A percentile compares a stretch with the other conserved stretches of the same genome.
Evolutionary conservation across 805 yeast species (phyloP).

Genomic region (Kodamaea lidongshanica): DNA sequence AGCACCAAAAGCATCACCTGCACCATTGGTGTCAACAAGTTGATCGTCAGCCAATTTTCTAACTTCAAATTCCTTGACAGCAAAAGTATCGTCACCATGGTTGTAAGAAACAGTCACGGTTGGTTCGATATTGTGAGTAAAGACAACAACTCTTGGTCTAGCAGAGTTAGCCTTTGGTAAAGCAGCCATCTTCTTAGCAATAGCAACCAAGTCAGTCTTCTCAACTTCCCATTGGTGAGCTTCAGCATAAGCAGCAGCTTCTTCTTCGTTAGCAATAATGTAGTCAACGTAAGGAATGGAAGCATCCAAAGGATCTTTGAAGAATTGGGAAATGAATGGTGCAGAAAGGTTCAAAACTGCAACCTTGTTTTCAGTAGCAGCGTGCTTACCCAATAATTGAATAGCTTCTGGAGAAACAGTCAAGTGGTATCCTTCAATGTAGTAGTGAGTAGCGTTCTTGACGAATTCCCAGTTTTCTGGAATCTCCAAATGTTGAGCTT

Average conservation of each 20-base stretch:
- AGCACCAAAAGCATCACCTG: constrained; percentile 97
- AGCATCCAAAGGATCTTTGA: constrained; percentile 82
- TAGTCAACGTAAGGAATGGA: constrained; percentile 83
- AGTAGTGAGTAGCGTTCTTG: constrained; percentile 72
- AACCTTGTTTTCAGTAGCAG: constrained; percentile 72
- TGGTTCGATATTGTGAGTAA: constrained; percentile 94
- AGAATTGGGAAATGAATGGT: constrained; percentile 93
- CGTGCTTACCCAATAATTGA: constrained; percentile 82
- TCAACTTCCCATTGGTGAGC: constrained; percentile 54
- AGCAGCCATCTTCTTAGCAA: constrained; percentile 78
- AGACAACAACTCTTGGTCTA: constrained; percentile 77
- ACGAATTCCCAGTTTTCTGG: constrained; percentile 88
- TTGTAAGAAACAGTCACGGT: constrained; percentile 70
- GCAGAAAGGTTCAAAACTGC: constrained; percentile 88
- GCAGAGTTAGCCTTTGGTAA: constrained; percentile 65
- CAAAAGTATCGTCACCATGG: constrained; percentile 39
- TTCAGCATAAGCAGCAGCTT: constrained; percentile 91
- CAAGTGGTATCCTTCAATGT: constrained; percentile 98
- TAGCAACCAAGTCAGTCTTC: constrained; percentile 57
- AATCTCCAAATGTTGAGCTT: constrained; percentile 75
- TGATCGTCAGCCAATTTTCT: constrained; percentile 59
- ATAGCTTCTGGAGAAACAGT: constrained; percentile 97
- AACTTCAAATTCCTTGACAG: constrained; percentile 55
- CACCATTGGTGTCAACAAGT: constrained; percentile 94
- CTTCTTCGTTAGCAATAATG: constrained; percentile 93